Percentiles rank a stretch among this genome's conserved stretches.
These are phyloP conservation scores for Orbilia quercus DNA, from an alignment of 2,329 filamentous ascomycete genomes.

Conservation along the genomic window DNA sequence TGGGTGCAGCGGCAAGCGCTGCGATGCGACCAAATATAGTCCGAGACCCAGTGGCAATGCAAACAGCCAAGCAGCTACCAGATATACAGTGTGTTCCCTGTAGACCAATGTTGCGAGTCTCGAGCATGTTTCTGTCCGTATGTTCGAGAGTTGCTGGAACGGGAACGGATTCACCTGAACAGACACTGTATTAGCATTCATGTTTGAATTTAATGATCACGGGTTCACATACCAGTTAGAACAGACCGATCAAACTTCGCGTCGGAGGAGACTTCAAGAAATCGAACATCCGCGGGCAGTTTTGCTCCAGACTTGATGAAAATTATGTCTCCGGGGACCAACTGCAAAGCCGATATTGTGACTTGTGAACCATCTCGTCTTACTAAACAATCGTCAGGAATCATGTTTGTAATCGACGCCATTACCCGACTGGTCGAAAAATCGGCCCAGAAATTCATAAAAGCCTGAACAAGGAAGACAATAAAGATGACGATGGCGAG, in stretches of 20 bases:
- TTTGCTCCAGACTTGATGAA: conserved; percentile 78
- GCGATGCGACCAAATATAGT: conserved; percentile 83
- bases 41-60: conserved; percentile 76
- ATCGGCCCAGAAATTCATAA: conserved; percentile 75
- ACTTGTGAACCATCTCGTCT: conserved; percentile 70
- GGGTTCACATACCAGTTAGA: conserved; percentile 69
- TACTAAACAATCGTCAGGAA: conserved; percentile 77
- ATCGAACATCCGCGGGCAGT: conserved; percentile 77
- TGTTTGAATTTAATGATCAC: not conserved
- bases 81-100: conserved; percentile 83
- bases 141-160: conserved; percentile 73
- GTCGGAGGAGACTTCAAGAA: conserved; percentile 75
- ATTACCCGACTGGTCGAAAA: conserved; percentile 82
- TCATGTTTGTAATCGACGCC: conserved; percentile 81
- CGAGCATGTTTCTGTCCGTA: conserved; percentile 78
- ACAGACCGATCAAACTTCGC: conserved; percentile 79
- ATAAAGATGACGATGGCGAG: conserved; percentile 77
- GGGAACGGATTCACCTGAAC: conserved; percentile 72
- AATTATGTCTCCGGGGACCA: conserved; percentile 79
- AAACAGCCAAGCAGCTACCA: conserved; percentile 71
- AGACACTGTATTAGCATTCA: not conserved
- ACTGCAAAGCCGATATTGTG: conserved; percentile 68
- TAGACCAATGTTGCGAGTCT: conserved; percentile 79
- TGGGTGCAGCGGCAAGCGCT: conserved; percentile 76
- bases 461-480: conserved; percentile 71